Conservation (phyloP, 2,329 filamentous ascomycete species). For the Fusarium sp. region DNA sequence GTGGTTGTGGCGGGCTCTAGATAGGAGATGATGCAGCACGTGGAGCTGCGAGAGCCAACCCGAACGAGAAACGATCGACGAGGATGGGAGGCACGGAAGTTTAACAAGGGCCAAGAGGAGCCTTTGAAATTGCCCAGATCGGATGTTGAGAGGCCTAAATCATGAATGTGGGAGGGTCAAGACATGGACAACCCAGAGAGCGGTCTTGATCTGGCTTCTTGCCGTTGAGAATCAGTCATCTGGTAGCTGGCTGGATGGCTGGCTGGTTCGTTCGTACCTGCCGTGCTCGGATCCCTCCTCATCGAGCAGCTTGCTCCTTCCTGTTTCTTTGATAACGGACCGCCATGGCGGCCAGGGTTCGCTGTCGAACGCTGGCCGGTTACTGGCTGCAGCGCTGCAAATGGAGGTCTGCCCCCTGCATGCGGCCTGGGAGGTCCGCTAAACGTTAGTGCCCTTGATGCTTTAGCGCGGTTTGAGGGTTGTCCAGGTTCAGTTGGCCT, state of each 20-base stretch:
- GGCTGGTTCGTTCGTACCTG: not conserved
- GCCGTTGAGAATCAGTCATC: conserved; percentile 19
- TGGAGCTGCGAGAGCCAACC: conserved; percentile 40
- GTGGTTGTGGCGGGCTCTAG: conserved; percentile 37
- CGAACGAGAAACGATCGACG: conserved; percentile 42
- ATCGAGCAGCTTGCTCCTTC: conserved; percentile 26
- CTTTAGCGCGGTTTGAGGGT: conserved; percentile 17
- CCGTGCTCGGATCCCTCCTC: conserved; percentile 3
- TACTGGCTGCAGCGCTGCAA: conserved; percentile 24
- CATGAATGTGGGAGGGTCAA: not conserved
- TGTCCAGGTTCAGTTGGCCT: not conserved
- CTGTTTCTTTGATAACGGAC: conserved; percentile 33
- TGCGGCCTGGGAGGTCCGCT: conserved; percentile 38
- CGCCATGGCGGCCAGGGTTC: conserved; percentile 24
- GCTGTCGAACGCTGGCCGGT: conserved; percentile 1
- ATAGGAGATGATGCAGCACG: conserved; percentile 42
- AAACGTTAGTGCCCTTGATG: conserved; percentile 41
- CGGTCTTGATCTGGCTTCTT: not conserved
- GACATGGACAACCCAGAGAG: not conserved
- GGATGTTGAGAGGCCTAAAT: not conserved
- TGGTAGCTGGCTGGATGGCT: conserved; percentile 14
- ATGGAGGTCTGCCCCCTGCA: conserved; percentile 40
- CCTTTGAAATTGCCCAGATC: not conserved
- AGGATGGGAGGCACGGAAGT: conserved; percentile 11
- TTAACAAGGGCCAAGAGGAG: not conserved